phyloP scores from a whole-genome alignment of 1,139 yeast genomes.

The Protomyces pachydermus region DNA sequence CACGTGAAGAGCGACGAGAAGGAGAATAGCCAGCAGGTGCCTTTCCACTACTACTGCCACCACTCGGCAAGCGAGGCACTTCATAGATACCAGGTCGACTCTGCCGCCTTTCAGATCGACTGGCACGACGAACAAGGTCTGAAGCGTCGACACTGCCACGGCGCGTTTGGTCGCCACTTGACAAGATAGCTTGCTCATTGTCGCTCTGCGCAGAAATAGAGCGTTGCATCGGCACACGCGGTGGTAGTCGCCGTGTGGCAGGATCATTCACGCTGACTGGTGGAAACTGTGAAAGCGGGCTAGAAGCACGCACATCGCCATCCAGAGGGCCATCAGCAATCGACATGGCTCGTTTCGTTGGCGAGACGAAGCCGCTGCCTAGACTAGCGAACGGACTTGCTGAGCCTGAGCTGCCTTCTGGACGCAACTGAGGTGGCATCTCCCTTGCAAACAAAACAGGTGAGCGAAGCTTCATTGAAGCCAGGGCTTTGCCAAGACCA shows the following conservation, averaged over 20 bases:
- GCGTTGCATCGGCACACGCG: neutral
- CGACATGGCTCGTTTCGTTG: neutral
- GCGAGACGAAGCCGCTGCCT: neutral
- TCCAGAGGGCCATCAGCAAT: neutral
- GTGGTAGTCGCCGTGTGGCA: neutral
- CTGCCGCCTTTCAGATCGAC: neutral
- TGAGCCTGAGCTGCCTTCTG: neutral
- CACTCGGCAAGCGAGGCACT: constrained; percentile 18
- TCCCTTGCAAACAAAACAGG: neutral
- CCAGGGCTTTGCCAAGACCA: neutral
- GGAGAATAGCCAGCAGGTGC: constrained; percentile 22
- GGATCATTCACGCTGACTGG: neutral
- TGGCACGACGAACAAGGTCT: neutral
- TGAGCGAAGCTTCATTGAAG: neutral
- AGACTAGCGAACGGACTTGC: neutral
- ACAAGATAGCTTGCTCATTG: neutral
- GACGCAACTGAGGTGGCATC: neutral
- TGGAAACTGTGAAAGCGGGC: neutral
- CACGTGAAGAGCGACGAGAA: constrained; percentile 13
- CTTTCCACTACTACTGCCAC: constrained; percentile 4
- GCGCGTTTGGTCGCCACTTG: neutral
- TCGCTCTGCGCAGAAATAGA: neutral
- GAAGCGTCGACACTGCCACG: neutral
- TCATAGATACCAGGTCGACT: constrained; percentile 11
- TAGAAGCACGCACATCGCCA: neutral